Percentiles rank a stretch among this genome's conserved stretches.
These are phyloP conservation scores for Talaromyces thailandensis DNA, from an alignment of 495 filamentous ascomycete species.

Conservation along the genomic window DNA sequence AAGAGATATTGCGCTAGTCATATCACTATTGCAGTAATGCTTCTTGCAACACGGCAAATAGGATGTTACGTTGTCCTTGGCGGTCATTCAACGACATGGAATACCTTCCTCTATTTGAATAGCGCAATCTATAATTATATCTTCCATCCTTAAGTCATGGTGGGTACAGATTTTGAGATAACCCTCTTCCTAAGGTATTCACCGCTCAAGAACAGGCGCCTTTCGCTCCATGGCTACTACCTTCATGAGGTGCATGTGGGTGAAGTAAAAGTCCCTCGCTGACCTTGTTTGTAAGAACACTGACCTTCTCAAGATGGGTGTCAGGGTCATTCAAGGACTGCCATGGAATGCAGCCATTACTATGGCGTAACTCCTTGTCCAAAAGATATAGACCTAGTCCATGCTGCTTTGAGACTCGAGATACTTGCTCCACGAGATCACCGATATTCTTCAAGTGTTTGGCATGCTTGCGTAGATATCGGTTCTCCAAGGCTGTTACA, in stretches of 20 bases:
- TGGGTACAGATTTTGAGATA: not conserved
- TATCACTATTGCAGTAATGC: too few species aligned
- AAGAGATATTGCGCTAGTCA: too few species aligned
- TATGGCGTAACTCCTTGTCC: slow-evolving; percentile 7
- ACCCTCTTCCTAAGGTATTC: too few species aligned
- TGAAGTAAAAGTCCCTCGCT: slow-evolving; percentile 1
- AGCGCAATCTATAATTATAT: too few species aligned
- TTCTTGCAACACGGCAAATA: too few species aligned
- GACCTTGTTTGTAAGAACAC: not conserved
- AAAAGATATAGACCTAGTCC: slow-evolving; percentile 8
- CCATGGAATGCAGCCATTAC: slow-evolving; percentile 8
- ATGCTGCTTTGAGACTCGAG: slow-evolving; percentile 10
- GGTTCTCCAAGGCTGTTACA: slow-evolving; percentile 1
- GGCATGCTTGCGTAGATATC: slow-evolving; percentile 10
- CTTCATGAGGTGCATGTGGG: not conserved
- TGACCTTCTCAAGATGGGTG: not conserved
- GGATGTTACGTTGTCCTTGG: too few species aligned
- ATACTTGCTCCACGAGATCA: slow-evolving; percentile 9
- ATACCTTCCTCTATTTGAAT: too few species aligned
- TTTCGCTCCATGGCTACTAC: not conserved
- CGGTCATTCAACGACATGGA: too few species aligned
- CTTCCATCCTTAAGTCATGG: too few species aligned
- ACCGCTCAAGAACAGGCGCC: not conserved
- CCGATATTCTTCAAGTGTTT: slow-evolving; percentile 9
- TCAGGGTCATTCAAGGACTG: slow-evolving; percentile 9